A percentile compares a stretch with the other conserved stretches of the same genome.
Conservation (phyloP, 345 rosid species). For the Nasturtium officinale region DNA sequence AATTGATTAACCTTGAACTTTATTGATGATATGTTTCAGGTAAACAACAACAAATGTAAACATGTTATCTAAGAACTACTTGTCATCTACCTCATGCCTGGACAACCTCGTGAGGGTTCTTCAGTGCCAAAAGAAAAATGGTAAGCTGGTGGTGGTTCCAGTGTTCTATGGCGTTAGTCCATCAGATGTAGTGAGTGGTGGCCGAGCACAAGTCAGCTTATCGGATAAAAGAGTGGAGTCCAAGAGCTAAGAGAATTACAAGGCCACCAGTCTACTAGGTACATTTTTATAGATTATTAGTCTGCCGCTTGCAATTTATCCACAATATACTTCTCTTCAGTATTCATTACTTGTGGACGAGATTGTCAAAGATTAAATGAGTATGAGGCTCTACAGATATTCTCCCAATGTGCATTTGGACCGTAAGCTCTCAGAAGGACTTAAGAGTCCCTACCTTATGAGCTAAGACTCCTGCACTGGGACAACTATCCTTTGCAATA, state of each 20-base stretch:
- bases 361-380: neutral
- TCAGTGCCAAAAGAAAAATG: neutral
- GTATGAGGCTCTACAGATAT: constrained; percentile 8
- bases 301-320: neutral
- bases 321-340: too few species aligned
- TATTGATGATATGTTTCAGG: too few species aligned
- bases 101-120: constrained; percentile 8
- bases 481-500: constrained; percentile 25
- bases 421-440: too few species aligned
- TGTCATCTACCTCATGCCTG: constrained; percentile 3
- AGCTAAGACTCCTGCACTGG: constrained; percentile 40
- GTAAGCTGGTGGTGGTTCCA: constrained; percentile 29
- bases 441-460: constrained; percentile 22
- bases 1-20: too few species aligned
- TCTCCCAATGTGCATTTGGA: constrained; percentile 5
- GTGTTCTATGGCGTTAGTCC: constrained; percentile 28
- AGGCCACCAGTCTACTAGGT: constrained; percentile 13
- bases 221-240: constrained; percentile 9
- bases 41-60: too few species aligned
- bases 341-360: too few species aligned
- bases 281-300: neutral
- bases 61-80: too few species aligned
- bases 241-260: neutral
- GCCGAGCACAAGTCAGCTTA: neutral
- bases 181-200: neutral